Base-by-base conservation (phyloP, 176 grass and related monocot species). In the Aegilops speltoides region DNA sequence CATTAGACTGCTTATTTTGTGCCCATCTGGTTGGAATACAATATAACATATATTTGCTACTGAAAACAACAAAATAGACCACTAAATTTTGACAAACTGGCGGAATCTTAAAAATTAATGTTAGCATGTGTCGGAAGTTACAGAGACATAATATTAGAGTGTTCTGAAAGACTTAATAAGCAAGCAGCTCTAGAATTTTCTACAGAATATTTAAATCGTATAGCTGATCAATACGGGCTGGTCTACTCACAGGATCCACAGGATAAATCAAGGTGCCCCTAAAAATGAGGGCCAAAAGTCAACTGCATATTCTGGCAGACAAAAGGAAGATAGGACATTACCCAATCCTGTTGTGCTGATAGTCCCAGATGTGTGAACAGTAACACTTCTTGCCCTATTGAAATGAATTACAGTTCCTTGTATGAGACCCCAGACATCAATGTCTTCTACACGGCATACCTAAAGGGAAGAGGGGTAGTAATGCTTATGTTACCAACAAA, bases 391-490 rank as follows among this genome's bases (percentile, higher is more conserved):
- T 79, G 94, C 92, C 70, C 89, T 91, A 68, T 99, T 95, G 84
- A 99, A 99, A 95, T 99, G 97, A 83, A 99, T 68, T 76, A 99
- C 97, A 70, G 94, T 90, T 90, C 97, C 97, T 90, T 97, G 82
- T 75, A 99, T 32, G 75, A 95, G 90, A 76, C 97, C 97, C 80
- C 86, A 90, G 28, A 99, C 94, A 81, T 99, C 94, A 91, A 99
- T 91, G 89, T 97, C 97, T 94, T 99, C 97, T 84, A 99, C 94
- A 32, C 97, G 97, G 73, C 97, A 99, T 45, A 99, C 92, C 97
- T 99, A 79, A 90, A 91, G 68, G 7, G 12, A 65, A 29, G 62
- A 79, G 31, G 23, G 52, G 22, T 37, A 78, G 48, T 81, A 50
- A 82, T 73, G 46, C 32, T 37, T 33, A 70, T 73, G 8, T 60